Evolutionary conservation across 2,329 filamentous ascomycete species (phyloP).

Genomic region (Pseudocercospora fuligena): DNA sequence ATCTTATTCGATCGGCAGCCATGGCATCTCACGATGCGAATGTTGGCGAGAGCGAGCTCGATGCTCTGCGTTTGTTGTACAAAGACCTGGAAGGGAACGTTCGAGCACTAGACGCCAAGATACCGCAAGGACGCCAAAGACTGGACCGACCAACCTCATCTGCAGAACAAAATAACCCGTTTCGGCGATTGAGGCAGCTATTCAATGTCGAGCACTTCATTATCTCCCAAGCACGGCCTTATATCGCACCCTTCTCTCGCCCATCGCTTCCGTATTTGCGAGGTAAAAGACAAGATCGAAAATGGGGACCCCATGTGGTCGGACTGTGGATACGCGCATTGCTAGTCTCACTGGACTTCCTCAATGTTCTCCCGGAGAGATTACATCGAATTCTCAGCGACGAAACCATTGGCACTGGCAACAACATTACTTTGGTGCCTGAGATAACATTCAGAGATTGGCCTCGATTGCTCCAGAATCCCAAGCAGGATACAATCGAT

Average conservation of each 20-base stretch:
- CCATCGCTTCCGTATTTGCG: slow-evolving; percentile 36
- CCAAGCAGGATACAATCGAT: slow-evolving; percentile 73
- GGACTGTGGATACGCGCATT: slow-evolving; percentile 15
- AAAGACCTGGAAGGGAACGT: slow-evolving; percentile 76
- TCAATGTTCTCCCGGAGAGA: slow-evolving; percentile 68
- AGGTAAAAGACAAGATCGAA: slow-evolving; percentile 10
- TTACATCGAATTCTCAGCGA: slow-evolving; percentile 38
- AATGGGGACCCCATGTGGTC: slow-evolving; percentile 12
- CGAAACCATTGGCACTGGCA: slow-evolving; percentile 73
- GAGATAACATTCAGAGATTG: slow-evolving; percentile 76
- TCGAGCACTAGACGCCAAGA: not conserved
- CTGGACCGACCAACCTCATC: slow-evolving; percentile 60
- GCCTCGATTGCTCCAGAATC: slow-evolving; percentile 78
- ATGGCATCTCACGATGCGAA: slow-evolving; percentile 77
- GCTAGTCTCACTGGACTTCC: slow-evolving; percentile 58
- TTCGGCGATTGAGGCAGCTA: slow-evolving; percentile 76
- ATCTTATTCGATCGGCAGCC: slow-evolving; percentile 82
- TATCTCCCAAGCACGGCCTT: slow-evolving; percentile 87
- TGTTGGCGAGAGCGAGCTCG: slow-evolving; percentile 63
- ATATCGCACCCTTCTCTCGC: slow-evolving; percentile 75
- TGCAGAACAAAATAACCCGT: slow-evolving; percentile 67
- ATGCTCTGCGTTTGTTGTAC: slow-evolving; percentile 65
- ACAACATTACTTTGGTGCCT: slow-evolving; percentile 80
- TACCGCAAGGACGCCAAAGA: not conserved
- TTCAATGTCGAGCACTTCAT: slow-evolving; percentile 97